Evolutionary conservation across 2,329 filamentous ascomycete species (phyloP).

Genomic region (Stachybotrys chlorohalonatus): DNA sequence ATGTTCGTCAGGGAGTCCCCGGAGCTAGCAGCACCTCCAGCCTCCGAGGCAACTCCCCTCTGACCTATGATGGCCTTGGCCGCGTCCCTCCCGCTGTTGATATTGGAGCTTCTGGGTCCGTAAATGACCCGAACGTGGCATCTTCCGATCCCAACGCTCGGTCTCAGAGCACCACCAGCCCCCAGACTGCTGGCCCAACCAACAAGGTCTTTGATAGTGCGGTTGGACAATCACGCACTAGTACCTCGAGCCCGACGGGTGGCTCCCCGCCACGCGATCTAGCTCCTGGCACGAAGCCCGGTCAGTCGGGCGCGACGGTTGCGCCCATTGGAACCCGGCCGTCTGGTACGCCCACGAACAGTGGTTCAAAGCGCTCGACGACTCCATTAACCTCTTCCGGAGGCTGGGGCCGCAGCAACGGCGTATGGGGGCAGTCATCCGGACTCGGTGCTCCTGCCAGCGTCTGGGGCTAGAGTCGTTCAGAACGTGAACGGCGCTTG

Average conservation of each 20-base stretch:
- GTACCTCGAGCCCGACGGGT: constrained; percentile 71
- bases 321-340: constrained; percentile 93
- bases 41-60: constrained; percentile 68
- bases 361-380: constrained; percentile 67
- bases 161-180: constrained; percentile 78
- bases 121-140: constrained; percentile 36
- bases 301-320: constrained; percentile 54
- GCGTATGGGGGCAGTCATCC: constrained; percentile 78
- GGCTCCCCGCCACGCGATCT: constrained; percentile 68
- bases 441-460: constrained; percentile 81
- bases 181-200: constrained; percentile 49
- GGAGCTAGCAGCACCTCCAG: constrained; percentile 54
- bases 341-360: constrained; percentile 41
- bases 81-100: constrained; percentile 27
- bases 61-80: constrained; percentile 59
- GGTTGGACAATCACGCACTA: constrained; percentile 61
- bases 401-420: constrained; percentile 71
- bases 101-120: constrained; percentile 28
- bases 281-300: constrained; percentile 41
- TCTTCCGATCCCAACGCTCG: constrained; percentile 49
- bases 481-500: background rate
- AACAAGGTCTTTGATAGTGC: constrained; percentile 55
- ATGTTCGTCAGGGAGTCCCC: constrained; percentile 56
- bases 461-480: constrained; percentile 68
- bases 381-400: constrained; percentile 86